Base-by-base conservation (phyloP, 768 basidiomycete genomes). In the Agaricus sinodeliciosus region DNA sequence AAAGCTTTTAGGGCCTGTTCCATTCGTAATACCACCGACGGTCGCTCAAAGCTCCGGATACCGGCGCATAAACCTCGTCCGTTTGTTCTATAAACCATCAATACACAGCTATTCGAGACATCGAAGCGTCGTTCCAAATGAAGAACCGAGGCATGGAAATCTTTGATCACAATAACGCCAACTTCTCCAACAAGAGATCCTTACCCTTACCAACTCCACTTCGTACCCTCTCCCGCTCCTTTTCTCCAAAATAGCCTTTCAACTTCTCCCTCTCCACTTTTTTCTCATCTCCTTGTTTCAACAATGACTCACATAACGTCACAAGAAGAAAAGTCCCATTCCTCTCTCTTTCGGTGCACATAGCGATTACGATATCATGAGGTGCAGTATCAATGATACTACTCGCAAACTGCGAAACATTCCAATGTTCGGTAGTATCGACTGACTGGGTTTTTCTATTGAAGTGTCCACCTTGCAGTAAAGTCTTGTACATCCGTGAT, bases 381-480 rank as follows among this genome's bases (percentile, higher is more conserved):
- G 80, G 82, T 0, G 87, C 78, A 3, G 67, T 58, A 12, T 72
- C 64, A 19, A 87, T 66, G 61, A 90, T 87, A 9, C 68, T 63
- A 3, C 68, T 66, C 0, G 87, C 88, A 57, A 91, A 91, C 1
- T 66, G 67, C 1, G 67, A 62, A 0, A 84, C 70, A 16, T 84
- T 80, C 75, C 85, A 92, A 9, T 61, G 58, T 0, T 56, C 37
- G 1, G 65, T 58, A 2, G 76, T 59, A 2, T 78, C 76, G 35
- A 94, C 71, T 2, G 75, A 56, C 18, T 75, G 74, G 2, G 81
- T 77, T 0, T 76, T 64, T 28, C 82, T 84, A 55, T 81, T 83
- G 68, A 84, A 96, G 63, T 94, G 92, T 0, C 94, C 94, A 4
- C 94, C 94, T 63, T 94, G 91, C 1, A 96, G 75, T 5, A 96